Base-by-base conservation (phyloP, 140 eudicot genomes). In the Oenanthe javanica region DNA sequence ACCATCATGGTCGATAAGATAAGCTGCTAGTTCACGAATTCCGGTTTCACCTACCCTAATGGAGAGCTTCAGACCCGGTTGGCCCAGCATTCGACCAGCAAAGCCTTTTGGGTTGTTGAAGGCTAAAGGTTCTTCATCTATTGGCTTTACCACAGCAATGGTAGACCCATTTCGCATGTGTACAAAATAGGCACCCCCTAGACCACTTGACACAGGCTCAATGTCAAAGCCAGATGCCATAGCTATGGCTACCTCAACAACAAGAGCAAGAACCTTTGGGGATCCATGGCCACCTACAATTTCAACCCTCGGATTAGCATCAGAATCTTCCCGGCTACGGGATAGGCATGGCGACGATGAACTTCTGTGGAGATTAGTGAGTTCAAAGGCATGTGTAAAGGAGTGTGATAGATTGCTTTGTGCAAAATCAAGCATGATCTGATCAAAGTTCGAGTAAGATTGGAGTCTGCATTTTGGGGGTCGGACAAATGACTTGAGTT, bases 51-150 rank as follows among this genome's bases (percentile, higher is more conserved):
- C 99, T 0, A 93, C 91, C 85, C 90, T 79, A 81, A 95, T 91
- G 18, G 99, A 95, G 77, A 86, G 86, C 81, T 91, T 95, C 84
- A 95, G 82, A 31, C 99, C 97, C 0, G 98, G 98, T 49, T 95
- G 99, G 18, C 99, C 98, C 8, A 95, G 82, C 96, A 90, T 88
- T 43, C 96, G 87, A 16, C 99, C 98, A 11, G 93, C 89, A 21
- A 93, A 88, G 61, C 99, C 98, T 88, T 95, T 91, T 9, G 98
- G 99, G 59, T 93, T 95, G 76, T 93, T 92, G 42, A 89, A 88
- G 11, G 99, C 98, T 38, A 95, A 72, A 1, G 99, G 99, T 75
- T 95, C 98, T 86, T 95, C 99, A 66, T 95, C 99, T 23, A 89
- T 86, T 1, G 99, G 99, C 84, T 95, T 95, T 13, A 90, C 99